Evolutionary conservation across 257 asterid species (phyloP).

Genomic region (Nemophila menziesii): DNA sequence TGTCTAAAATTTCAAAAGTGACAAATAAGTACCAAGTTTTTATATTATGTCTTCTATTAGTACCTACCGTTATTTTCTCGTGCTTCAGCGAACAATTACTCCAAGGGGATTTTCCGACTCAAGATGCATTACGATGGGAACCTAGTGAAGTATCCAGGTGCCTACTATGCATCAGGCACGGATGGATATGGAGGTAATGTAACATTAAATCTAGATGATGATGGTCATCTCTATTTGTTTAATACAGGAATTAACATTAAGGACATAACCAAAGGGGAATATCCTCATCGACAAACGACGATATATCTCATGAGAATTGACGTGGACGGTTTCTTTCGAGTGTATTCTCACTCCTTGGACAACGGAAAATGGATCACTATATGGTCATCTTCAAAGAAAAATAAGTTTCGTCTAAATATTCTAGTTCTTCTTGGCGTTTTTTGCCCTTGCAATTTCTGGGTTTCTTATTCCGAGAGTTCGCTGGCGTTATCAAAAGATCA

Average conservation of each 20-base stretch:
- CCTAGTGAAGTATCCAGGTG: constrained; percentile 37
- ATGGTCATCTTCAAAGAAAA: constrained; percentile 14
- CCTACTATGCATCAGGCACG: constrained; percentile 22
- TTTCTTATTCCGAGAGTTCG: constrained; percentile 6
- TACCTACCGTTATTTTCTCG: constrained; percentile 30
- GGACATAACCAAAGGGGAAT: constrained; percentile 22
- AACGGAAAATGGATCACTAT: constrained; percentile 11
- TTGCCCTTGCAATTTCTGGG: constrained; percentile 18
- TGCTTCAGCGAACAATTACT: constrained; percentile 20
- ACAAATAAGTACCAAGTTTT: no score
- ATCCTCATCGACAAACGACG: constrained; percentile 7
- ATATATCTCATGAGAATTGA: constrained; percentile 28
- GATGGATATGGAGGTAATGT: constrained; percentile 1
- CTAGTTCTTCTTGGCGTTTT: constrained; percentile 13
- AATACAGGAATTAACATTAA: constrained; percentile 8
- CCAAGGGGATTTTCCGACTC: constrained; percentile 23
- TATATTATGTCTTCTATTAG: no score
- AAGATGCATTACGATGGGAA: constrained; percentile 38
- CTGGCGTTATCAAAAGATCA: no score
- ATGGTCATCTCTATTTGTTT: constrained; percentile 34
- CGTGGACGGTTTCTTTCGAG: constrained; percentile 29
- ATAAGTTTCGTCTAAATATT: constrained; percentile 11
- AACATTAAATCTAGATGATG: constrained; percentile 21
- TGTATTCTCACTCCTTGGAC: constrained; percentile 21
- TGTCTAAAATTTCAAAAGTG: no score